These are phyloP conservation scores for Stephania yunnanensis DNA, from an alignment of 164 flowering plant species.

Conservation along the genomic window DNA sequence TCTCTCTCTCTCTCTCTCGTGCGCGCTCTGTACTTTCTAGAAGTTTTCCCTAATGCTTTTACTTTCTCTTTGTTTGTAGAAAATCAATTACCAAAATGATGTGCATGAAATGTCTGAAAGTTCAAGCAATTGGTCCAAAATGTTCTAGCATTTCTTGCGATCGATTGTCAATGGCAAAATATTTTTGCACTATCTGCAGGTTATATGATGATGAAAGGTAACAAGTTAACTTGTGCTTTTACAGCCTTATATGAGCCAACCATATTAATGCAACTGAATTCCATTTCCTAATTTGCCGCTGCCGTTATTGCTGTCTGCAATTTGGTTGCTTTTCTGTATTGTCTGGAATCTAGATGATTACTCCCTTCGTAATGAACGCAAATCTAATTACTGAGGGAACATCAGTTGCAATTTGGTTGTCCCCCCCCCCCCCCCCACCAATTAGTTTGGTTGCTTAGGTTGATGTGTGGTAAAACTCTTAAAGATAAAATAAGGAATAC, in stretches of 20 bases:
- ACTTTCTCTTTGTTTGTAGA: slow-evolving; percentile 34
- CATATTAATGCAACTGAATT: background rate
- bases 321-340: background rate
- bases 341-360: background rate
- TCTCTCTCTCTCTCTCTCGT: background rate
- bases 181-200: slow-evolving; percentile 82
- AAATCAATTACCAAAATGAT: slow-evolving; percentile 68
- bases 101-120: slow-evolving; percentile 87
- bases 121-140: slow-evolving; percentile 63
- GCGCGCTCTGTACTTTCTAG: background rate
- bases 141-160: slow-evolving; percentile 56
- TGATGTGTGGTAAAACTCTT: too few relatives aligned
- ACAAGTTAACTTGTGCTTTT: background rate
- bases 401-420: background rate
- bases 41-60: slow-evolving; percentile 1
- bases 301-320: background rate
- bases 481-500: too few relatives aligned
- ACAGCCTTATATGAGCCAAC: background rate
- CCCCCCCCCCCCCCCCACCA: background rate
- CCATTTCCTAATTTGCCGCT: background rate
- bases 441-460: background rate
- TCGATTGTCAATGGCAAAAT: slow-evolving; percentile 66
- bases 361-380: background rate
- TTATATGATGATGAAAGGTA: slow-evolving; percentile 84
- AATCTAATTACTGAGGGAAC: background rate